A percentile compares a stretch with the other conserved stretches of the same genome.
Conservation (phyloP, 1,139 yeast species). For the Hyphopichia khmerensis region DNA sequence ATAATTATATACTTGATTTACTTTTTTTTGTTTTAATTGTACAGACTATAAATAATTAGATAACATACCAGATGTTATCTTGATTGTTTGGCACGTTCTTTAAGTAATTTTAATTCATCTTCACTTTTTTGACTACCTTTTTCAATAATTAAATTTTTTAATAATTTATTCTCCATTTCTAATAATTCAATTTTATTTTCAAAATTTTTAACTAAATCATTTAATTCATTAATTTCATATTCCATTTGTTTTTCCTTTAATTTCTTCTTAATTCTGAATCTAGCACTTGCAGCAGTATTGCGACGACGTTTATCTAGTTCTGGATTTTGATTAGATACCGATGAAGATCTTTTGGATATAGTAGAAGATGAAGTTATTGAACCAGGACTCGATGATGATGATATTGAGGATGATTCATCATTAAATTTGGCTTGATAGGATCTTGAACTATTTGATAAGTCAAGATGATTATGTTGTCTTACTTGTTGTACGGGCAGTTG, state of each 20-base stretch:
- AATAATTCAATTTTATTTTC: slow-evolving; percentile 61
- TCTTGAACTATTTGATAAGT: neutral
- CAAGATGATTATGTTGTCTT: slow-evolving; percentile 17
- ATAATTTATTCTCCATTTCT: slow-evolving; percentile 58
- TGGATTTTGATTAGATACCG: neutral
- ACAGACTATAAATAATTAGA: too few relatives aligned
- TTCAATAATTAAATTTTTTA: slow-evolving; percentile 74
- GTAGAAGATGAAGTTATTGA: neutral
- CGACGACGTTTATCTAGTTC: slow-evolving; percentile 63
- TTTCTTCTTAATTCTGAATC: slow-evolving; percentile 80
- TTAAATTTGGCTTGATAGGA: too few relatives aligned
- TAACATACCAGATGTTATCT: neutral
- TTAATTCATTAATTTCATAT: slow-evolving; percentile 57
- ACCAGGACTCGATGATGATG: neutral
- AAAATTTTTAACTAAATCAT: slow-evolving; percentile 57
- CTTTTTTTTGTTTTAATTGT: too few relatives aligned
- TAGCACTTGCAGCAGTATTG: slow-evolving; percentile 79
- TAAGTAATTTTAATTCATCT: slow-evolving; percentile 36
- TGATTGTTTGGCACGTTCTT: slow-evolving; percentile 29
- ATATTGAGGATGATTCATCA: neutral
- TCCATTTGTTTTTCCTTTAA: slow-evolving; percentile 85
- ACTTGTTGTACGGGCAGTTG: slow-evolving; percentile 10
- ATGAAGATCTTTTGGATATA: too few relatives aligned
- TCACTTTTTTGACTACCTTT: slow-evolving; percentile 48
- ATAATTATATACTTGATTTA: too few relatives aligned